Conservation (phyloP, 2,329 filamentous ascomycete species). For the Esteya vermicola region DNA sequence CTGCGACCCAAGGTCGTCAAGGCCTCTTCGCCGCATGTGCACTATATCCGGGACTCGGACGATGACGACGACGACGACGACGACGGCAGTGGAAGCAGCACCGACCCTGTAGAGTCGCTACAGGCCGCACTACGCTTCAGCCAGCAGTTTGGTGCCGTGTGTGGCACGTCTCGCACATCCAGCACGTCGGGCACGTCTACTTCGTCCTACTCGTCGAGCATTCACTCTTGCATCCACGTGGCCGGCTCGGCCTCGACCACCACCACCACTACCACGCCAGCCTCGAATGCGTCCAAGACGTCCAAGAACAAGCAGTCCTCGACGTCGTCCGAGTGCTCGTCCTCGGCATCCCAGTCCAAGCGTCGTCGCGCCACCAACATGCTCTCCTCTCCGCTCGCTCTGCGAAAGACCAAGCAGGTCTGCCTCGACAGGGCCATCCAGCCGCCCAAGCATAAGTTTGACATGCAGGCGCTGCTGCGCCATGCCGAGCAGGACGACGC, state of each 20-base stretch:
- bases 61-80: background rate
- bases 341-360: slow-evolving; percentile 4
- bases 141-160: background rate
- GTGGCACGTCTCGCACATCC: no score
- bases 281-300: background rate
- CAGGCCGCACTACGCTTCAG: background rate
- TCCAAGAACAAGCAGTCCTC: background rate
- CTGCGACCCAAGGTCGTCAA: background rate
- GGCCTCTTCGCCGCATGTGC: background rate
- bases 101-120: background rate
- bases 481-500: slow-evolving; percentile 45
- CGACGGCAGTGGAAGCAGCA: no score
- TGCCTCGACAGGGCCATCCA: background rate
- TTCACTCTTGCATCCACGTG: background rate
- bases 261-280: no score
- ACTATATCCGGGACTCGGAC: slow-evolving; percentile 3
- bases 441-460: slow-evolving; percentile 45
- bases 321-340: slow-evolving; percentile 1
- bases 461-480: slow-evolving; percentile 46
- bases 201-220: background rate
- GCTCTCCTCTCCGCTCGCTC: slow-evolving; percentile 28
- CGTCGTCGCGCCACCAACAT: slow-evolving; percentile 5
- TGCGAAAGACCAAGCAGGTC: slow-evolving; percentile 13
- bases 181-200: no score
- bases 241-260: no score